Base-by-base conservation (phyloP, 768 basidiomycete genomes). In the Boletus insuetus region DNA sequence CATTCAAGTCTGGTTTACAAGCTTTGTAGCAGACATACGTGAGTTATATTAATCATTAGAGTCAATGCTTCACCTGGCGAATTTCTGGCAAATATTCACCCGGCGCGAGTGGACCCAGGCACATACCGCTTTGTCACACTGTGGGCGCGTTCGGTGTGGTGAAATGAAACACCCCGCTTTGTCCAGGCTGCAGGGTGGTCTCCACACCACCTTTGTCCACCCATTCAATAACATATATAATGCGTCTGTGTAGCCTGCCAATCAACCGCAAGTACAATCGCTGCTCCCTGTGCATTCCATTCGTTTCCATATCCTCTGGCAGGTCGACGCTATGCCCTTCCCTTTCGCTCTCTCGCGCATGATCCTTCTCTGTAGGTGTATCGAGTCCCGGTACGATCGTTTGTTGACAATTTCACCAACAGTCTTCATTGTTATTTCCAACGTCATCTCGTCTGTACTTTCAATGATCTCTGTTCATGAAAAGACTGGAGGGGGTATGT, bases 291-390 rank as follows among this genome's bases (percentile, higher is more conserved):
- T 53, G 45, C 31, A 39, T 44, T 37, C 39, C 53, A 49, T 51
- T 55, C 56, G 56, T 50, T 45, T 55, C 31, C 20, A 17, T 45
- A 37, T 44, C 26, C 35, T 43, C 46, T 39, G 32, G 49, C 31
- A 9, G 31, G 37, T 44, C 17, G 63, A 63, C 63, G 48, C 40
- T 45, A 71, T 69, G 67, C 19, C 67, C 14, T 69, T 70, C 45
- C 52, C 58, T 29, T 66, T 64, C 39, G 19, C 59, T 50, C 61
- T 62, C 49, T 58, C 11, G 20, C 68, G 64, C 49, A 34, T 22
- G 1, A 40, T 68, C 35, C 34, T 55, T 44, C 54, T 72, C 50
- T 44, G 68, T 64, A 39, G 11, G 70, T 54, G 3, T 10, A 31
- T 51, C 46, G 8, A 19, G 13, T 37, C 19, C n/a, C 46, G 6